Percentiles rank a stretch among this genome's conserved stretches.
These are phyloP conservation scores for Opeltia flavorubescens DNA, from an alignment of 495 filamentous ascomycete genomes.

Conservation along the genomic window DNA sequence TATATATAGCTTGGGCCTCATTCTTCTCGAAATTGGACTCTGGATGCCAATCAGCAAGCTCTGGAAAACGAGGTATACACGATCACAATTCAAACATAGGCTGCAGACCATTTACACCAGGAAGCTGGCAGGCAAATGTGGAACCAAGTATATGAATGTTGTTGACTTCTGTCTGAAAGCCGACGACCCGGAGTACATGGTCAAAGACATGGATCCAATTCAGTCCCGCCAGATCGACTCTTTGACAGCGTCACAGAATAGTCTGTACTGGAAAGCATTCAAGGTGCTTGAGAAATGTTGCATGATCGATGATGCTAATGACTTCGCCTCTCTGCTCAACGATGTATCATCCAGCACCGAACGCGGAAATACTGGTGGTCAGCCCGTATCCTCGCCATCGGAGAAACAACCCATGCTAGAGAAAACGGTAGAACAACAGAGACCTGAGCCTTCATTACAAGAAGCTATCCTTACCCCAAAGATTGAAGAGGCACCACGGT, in stretches of 20 bases:
- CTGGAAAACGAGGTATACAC: slow-evolving; percentile 53
- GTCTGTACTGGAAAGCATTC: slow-evolving; percentile 25
- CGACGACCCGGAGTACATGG: slow-evolving; percentile 32
- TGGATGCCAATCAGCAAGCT: slow-evolving; percentile 65
- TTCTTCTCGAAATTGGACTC: slow-evolving; percentile 74
- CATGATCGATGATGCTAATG: slow-evolving; percentile 25
- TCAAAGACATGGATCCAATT: background rate
- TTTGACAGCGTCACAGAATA: slow-evolving; percentile 18
- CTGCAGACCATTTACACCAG: slow-evolving; percentile 49
- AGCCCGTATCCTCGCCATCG: background rate
- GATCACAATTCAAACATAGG: slow-evolving; percentile 46
- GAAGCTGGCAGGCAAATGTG: slow-evolving; percentile 57
- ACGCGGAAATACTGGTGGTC: background rate
- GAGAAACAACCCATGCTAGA: background rate
- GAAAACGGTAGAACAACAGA: background rate
- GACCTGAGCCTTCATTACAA: background rate
- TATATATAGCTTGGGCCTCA: slow-evolving; percentile 69
- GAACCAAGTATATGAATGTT: slow-evolving; percentile 62
- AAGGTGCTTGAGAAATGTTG: slow-evolving; percentile 28
- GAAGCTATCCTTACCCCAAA: no score
- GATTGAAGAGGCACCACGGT: background rate
- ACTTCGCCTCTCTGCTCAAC: no score
- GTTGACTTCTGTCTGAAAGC: slow-evolving; percentile 69
- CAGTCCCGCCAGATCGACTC: slow-evolving; percentile 2
- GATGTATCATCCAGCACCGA: background rate